Evolutionary conservation across 768 basidiomycete genomes (phyloP), one percentile per base, ranked within the genome.

Genomic region (Suillus hirtellus): DNA sequence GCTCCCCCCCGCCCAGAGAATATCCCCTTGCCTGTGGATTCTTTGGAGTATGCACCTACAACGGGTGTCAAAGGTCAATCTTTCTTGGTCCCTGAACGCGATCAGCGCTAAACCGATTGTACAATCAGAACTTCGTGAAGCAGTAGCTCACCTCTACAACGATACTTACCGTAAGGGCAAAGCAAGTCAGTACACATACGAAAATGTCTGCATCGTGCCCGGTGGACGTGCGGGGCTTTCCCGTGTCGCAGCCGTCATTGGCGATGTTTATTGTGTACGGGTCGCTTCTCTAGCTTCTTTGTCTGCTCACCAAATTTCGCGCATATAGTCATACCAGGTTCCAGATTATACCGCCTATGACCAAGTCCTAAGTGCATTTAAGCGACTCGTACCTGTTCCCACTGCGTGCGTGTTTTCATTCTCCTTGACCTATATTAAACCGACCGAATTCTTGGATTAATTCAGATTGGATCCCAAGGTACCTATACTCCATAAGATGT

Each of bases 141-240:
- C 95, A 2, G 95, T 98, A 37, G 96, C 96, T 12, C 79, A 90
- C 65, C 74, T 95, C 59, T 98, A 98, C 80, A 98, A 98, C 72
- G 79, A 84, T 58, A 91, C 89, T 2, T 96, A 96, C 73, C 86
- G 96, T 40, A 76, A 90, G 68, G 92, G 86, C 54, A 96, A 91
- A 77, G 64, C 75, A 9, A 93, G 90, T 67, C 83, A 96, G 68
- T 98, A 97, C 73, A 95, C 93, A 1, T 90, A 81, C 67, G 94
- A 96, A 76, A 98, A 98, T 70, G 89, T 93, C 14, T 95, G 92
- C 70, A 96, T 98, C 68, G 95, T 97, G 0, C 96, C 96, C 14
- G 96, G 96, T 50, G 96, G 96, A 17, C 88, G 94, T 61, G 82
- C 95, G 2, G 95, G 95, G 12, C 82, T 98, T 65, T 92, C 93